phyloP scores from a whole-genome alignment of 2,329 filamentous ascomycete species.

The Exophiala mesophila region DNA sequence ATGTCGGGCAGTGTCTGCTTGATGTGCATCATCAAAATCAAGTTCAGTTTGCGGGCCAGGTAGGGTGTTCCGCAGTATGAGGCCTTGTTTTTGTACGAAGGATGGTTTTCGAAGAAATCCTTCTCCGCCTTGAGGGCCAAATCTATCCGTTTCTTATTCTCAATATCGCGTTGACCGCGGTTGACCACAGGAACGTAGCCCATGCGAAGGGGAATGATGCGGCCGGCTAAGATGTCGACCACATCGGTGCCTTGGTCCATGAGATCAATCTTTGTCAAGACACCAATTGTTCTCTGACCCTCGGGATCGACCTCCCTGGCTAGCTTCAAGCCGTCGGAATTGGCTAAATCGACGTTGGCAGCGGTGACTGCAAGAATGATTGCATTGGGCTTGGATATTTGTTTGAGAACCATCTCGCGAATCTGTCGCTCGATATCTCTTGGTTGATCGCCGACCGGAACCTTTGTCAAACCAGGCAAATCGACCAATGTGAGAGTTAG shows the following conservation, averaged over 20 bases:
- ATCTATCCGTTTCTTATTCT: slow-evolving; percentile 93
- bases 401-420: slow-evolving; percentile 95
- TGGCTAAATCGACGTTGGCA: slow-evolving; percentile 96
- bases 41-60: slow-evolving; percentile 89
- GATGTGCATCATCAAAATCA: slow-evolving; percentile 99
- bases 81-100: slow-evolving; percentile 97
- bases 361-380: slow-evolving; percentile 96
- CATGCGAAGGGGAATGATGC: slow-evolving; percentile 89
- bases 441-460: slow-evolving; percentile 92
- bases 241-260: slow-evolving; percentile 99
- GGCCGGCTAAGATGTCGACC: slow-evolving; percentile 94
- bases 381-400: slow-evolving; percentile 96
- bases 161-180: slow-evolving; percentile 94
- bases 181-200: slow-evolving; percentile 98
- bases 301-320: slow-evolving; percentile 96
- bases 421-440: slow-evolving; percentile 97
- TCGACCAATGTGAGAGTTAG: slow-evolving; percentile 95
- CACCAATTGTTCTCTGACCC: slow-evolving; percentile 95
- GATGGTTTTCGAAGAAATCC: slow-evolving; percentile 97
- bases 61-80: slow-evolving; percentile 98
- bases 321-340: slow-evolving; percentile 95
- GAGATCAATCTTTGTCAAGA: slow-evolving; percentile 95
- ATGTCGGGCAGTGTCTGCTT: slow-evolving; percentile 99
- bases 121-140: slow-evolving; percentile 89
- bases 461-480: slow-evolving; percentile 91